phyloP scores from a whole-genome alignment of 2,329 filamentous ascomycete genomes.

The Calonectria pteridis region DNA sequence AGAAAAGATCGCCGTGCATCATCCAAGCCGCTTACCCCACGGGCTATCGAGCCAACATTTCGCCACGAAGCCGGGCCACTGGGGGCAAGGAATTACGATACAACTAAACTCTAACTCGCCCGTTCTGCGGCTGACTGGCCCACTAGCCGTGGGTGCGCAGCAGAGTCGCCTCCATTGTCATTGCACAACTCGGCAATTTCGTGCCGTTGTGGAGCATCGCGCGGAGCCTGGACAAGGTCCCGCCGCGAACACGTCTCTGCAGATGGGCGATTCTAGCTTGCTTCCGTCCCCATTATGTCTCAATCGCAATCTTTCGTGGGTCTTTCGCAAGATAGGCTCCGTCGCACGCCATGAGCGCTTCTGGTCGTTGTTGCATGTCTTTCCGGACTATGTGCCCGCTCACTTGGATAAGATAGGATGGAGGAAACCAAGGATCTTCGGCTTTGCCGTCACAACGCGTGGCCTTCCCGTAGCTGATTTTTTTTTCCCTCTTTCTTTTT shows the following conservation, averaged over 20 bases:
- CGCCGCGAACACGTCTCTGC: neutral
- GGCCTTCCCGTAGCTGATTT: neutral
- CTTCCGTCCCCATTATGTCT: neutral
- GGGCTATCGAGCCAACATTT: neutral
- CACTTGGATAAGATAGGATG: neutral
- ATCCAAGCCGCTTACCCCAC: neutral
- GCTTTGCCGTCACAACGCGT: neutral
- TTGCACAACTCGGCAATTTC: slow-evolving; percentile 8
- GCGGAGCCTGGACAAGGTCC: slow-evolving; percentile 5
- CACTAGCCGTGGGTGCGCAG: neutral
- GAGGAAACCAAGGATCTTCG: neutral
- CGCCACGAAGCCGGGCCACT: neutral
- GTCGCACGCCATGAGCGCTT: slow-evolving; percentile 11
- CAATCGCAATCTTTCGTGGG: slow-evolving; percentile 24
- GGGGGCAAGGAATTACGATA: neutral
- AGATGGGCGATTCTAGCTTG: neutral
- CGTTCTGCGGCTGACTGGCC: neutral
- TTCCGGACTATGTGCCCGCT: neutral
- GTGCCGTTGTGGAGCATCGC: slow-evolving; percentile 7
- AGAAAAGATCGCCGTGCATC: neutral
- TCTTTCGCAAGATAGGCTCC: slow-evolving; percentile 16
- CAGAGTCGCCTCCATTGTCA: neutral
- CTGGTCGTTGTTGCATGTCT: neutral
- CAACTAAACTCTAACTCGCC: slow-evolving; percentile 1
- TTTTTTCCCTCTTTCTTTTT: neutral